Evolutionary conservation across 257 asterid genomes (phyloP).

Genomic region (Scutellaria baicalensis): DNA sequence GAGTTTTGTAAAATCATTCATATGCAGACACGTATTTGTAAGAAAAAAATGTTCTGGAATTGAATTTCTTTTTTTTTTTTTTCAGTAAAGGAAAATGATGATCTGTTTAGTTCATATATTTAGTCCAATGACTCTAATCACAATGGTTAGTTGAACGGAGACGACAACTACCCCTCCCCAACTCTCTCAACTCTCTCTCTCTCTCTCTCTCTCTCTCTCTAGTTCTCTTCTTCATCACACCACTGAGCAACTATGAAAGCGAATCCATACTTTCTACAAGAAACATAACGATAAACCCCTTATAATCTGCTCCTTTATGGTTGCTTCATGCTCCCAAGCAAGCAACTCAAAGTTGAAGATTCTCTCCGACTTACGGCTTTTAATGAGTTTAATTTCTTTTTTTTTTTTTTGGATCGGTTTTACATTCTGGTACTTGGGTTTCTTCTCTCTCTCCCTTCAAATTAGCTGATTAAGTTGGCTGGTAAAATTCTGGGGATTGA

Average conservation of each 20-base stretch:
- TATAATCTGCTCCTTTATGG: slow-evolving; percentile 1
- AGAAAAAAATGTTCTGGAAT: too few relatives aligned
- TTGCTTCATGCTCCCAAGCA: slow-evolving; percentile 5
- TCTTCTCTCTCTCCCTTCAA: background rate
- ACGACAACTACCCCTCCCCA: background rate
- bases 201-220: background rate
- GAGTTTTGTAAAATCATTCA: too few relatives aligned
- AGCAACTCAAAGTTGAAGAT: slow-evolving; percentile 16
- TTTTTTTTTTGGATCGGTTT: slow-evolving; percentile 16
- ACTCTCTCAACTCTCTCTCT: background rate
- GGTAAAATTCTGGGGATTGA: background rate
- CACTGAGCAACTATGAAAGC: slow-evolving; percentile 2
- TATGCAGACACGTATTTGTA: too few relatives aligned
- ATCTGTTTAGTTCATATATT: too few relatives aligned
- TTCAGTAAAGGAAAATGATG: too few relatives aligned
- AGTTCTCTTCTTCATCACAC: slow-evolving; percentile 5
- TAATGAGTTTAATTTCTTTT: slow-evolving; percentile 7
- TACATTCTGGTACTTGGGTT: slow-evolving; percentile 21
- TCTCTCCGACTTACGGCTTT: background rate
- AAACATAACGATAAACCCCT: background rate
- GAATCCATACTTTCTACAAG: background rate
- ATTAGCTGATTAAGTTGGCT: background rate
- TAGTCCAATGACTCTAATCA: too few relatives aligned
- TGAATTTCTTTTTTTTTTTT: too few relatives aligned
- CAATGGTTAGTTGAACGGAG: slow-evolving; percentile 4